Base-by-base conservation (phyloP, 208 protist genomes). In the Trypanosoma vivax region DNA sequence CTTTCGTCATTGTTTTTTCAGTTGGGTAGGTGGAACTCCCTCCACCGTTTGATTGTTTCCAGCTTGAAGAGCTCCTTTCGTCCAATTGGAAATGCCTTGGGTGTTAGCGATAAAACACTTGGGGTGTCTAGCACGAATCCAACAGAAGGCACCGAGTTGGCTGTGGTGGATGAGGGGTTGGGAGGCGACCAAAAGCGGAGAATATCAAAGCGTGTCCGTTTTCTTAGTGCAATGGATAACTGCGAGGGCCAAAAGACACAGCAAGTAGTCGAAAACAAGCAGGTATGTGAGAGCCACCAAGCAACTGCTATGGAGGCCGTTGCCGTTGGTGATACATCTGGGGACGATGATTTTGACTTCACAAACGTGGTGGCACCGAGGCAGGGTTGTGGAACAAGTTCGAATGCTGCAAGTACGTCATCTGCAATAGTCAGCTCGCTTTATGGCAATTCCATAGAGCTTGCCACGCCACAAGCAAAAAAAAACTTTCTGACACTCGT, bases 1-100 rank as follows among this genome's bases (percentile, higher is more conserved):
- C 65, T 94, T 14, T 73, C 88, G n/a, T 83, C 78, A 3, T 51
- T 94, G 23, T 94, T 88, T 60, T 94, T 94, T 51, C 88, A 94
- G 58, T 68, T 90, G 2, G 88, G 83, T 2, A 78, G 83, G 51
- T 94, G 87, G 83, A 65, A 64, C 10, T 79, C 87, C 3, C 69
- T 94, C 21, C 67, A 94, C 51, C 60, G 76, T 28, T 61, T 94
- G 18, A 87, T 94, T 56, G 73, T 72, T 38, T 84, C 70, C 29
- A 94, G 87, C 64, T 38, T 94, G 18, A 70, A 77, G 54, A 69
- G 76, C 50, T 66, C 78, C n/a, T 93, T 93, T 65, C 69, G 70
- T 16, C 50, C 61, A 16, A 50, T 1, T 40, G 0, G 2, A 18
- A 16, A 7, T 1, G 46, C 23, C 23, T 16, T 29, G 18, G 13